These are phyloP conservation scores for Rosa persica DNA, from an alignment of 306 rosid genomes.

Conservation along the genomic window DNA sequence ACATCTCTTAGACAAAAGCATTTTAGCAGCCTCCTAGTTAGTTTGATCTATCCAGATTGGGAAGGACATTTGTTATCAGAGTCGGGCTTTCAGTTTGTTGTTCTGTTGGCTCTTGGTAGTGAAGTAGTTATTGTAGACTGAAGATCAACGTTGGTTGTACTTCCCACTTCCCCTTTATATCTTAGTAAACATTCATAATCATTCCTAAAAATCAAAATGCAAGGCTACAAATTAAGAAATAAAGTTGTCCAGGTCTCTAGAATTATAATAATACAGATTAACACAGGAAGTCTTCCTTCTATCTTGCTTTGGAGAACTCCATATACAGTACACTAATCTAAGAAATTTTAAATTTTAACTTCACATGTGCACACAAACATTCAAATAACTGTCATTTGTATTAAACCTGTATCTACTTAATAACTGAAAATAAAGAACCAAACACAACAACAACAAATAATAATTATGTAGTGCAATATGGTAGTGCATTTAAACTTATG, in stretches of 20 bases:
- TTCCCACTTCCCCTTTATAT: not conserved
- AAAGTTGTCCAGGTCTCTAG: conserved; percentile 78
- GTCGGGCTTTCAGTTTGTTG: not conserved
- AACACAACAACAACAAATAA: no score
- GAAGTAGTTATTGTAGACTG: not conserved
- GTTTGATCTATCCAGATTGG: not conserved
- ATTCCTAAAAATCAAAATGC: not conserved
- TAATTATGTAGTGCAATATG: no score
- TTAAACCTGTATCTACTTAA: not conserved
- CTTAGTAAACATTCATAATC: not conserved
- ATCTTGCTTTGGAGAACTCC: not conserved
- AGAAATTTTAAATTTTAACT: no score
- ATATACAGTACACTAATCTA: not conserved
- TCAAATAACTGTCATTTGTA: no score
- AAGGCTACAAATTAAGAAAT: not conserved
- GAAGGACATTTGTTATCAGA: not conserved
- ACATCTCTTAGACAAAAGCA: not conserved
- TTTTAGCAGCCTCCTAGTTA: not conserved
- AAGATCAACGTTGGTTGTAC: not conserved
- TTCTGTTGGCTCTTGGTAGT: not conserved
- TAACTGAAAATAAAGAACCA: not conserved
- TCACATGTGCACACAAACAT: no score
- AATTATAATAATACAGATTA: conserved; percentile 12
- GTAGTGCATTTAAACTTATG: not conserved
- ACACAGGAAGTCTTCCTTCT: not conserved